A percentile compares a stretch with the other conserved stretches of the same genome.
Conservation (phyloP, 106 monocot species). For the Iris macrosiphon region DNA sequence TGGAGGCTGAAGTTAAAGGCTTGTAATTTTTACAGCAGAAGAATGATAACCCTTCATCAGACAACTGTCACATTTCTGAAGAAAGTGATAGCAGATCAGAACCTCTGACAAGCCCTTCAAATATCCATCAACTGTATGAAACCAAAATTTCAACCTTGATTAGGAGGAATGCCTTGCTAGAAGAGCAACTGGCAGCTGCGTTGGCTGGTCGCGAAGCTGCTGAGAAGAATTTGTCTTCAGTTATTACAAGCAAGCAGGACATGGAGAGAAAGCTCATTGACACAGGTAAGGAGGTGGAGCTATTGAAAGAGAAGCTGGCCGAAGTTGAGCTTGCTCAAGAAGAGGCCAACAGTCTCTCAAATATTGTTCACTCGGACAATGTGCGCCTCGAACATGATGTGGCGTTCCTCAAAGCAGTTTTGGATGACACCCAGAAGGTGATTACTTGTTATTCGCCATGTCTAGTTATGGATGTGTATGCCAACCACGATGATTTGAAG, state of each 20-base stretch:
- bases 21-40: too few species aligned
- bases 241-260: conserved; percentile 48
- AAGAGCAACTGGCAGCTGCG: conserved; percentile 55
- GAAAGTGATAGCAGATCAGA: conserved; percentile 27
- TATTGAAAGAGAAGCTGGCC: conserved; percentile 80
- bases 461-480: background rate
- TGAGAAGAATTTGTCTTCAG: conserved; percentile 55
- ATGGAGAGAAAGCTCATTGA: conserved; percentile 57
- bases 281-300: conserved; percentile 52
- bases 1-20: too few species aligned
- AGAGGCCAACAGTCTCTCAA: conserved; percentile 86
- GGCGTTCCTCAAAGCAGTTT: conserved; percentile 88
- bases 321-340: conserved; percentile 79
- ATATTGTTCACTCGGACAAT: conserved; percentile 82
- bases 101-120: conserved; percentile 31
- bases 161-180: conserved; percentile 43
- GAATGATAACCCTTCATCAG: background rate
- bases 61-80: conserved; percentile 9
- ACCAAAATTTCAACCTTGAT: conserved; percentile 46
- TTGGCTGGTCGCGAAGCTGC: conserved; percentile 42
- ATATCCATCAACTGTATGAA: conserved; percentile 51
- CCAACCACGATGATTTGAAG: too few species aligned
- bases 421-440: conserved; percentile 95
- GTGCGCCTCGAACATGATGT: conserved; percentile 94
- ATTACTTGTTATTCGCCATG: background rate